A percentile compares a stretch with the other conserved stretches of the same genome.
Evolutionary conservation across 2,329 filamentous ascomycete species (phyloP).

Genomic region (Paecilomyces dactylethromorphus): DNA sequence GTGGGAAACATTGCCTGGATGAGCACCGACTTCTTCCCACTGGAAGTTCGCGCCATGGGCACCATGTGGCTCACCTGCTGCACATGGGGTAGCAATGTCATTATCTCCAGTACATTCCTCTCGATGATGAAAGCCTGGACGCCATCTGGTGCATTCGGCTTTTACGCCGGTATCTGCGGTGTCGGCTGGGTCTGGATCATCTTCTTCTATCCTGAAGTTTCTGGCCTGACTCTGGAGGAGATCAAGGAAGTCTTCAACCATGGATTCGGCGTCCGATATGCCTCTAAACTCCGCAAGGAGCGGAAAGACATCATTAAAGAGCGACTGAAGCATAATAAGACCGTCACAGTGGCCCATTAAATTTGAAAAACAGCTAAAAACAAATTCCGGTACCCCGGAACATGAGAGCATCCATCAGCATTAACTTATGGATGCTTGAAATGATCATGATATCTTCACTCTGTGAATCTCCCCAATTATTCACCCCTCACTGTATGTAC

Average conservation of each 20-base stretch:
- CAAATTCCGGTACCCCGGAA: neutral
- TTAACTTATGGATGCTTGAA: neutral
- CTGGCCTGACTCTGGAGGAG: conserved; percentile 20
- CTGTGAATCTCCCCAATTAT: too few relatives aligned
- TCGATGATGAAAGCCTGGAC: conserved; percentile 46
- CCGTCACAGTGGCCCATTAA: neutral
- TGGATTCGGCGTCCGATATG: conserved; percentile 7
- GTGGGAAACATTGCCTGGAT: conserved; percentile 47
- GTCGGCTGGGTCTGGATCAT: conserved; percentile 37
- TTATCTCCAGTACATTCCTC: conserved; percentile 46
- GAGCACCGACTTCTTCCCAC: conserved; percentile 42
- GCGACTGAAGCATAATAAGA: neutral
- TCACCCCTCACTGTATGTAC: neutral
- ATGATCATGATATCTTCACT: neutral
- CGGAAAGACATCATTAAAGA: neutral
- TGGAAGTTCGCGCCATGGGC: conserved; percentile 44
- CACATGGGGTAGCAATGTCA: conserved; percentile 44
- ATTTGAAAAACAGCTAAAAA: neutral
- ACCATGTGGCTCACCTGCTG: conserved; percentile 46
- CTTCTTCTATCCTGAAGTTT: conserved; percentile 28
- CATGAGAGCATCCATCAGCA: neutral
- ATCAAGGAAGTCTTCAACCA: conserved; percentile 20
- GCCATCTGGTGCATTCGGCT: conserved; percentile 44
- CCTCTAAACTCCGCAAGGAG: neutral
- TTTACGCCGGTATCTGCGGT: conserved; percentile 42